Evolutionary conservation across 805 yeast species (phyloP), one percentile per base, ranked within the genome.

Genomic region (Yarrowia deformans): DNA sequence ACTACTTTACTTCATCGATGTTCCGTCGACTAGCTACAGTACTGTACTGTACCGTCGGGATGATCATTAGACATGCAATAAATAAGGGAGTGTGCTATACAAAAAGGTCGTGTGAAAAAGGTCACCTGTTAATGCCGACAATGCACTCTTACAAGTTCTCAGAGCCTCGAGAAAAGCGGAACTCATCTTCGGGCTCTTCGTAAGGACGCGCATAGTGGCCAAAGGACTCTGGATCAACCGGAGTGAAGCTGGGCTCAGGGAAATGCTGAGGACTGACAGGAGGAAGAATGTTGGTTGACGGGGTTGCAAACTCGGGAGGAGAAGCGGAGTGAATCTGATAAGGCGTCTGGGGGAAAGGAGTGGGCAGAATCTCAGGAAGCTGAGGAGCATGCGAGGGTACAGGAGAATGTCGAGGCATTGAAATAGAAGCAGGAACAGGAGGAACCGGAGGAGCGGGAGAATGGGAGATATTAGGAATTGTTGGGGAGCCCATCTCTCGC

Each of bases 241-340:
- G 63, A 10, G 63, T 40, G 37, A 56, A 56, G 2, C 35, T 29
- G 19, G 63, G 63, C 63, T 56, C 63, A 29, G 63, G 63, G 48
- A 56, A 56, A 56, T 56, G 63, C 63, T 56, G 63, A 40, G 63
- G 63, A 10, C 48, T 56, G 37, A 42, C 63, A 13, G 63, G 63
- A n/a, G 63, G 63, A 29, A 56, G 63, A 29, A 56, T n/a, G 16
- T 40, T 42, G 18, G 46, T 40, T 23, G 29, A 2, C n/a, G 63
- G 63, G 9, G 61, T 55, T 12, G 48, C 46, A 29, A 56, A 56
- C 23, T 16, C 23, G 3, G 63, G 63, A 12, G 63, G 63, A 40
- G 63, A 29, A 3, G 63, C 39, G 1, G 63, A n/a, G 16, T 48
- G 46, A 56, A 56, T 40, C 37, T 56, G 46, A 42, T 56, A 56